These are phyloP conservation scores for Royoungia palumana DNA, from an alignment of 768 basidiomycete genomes.

Conservation along the genomic window DNA sequence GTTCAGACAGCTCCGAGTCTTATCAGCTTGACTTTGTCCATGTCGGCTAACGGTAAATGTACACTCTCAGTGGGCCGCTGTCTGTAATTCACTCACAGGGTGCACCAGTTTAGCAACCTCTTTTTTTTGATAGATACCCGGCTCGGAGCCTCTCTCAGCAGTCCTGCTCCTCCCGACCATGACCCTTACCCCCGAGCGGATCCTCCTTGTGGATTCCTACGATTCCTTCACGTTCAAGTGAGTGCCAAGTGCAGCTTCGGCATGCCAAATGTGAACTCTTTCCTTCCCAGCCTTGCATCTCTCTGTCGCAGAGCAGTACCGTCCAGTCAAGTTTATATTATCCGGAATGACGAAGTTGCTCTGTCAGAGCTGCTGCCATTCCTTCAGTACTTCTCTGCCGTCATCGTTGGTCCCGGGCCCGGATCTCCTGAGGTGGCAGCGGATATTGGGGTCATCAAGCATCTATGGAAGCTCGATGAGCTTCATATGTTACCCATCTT, in stretches of 20 bases:
- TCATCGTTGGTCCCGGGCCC: constrained; percentile 78
- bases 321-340: constrained; percentile 58
- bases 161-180: constrained; percentile 16
- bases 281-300: constrained; percentile 58
- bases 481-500: constrained; percentile 62
- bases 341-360: constrained; percentile 66
- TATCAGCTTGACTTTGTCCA: neutral
- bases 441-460: constrained; percentile 67
- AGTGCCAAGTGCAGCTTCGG: constrained; percentile 24
- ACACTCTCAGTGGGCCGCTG: neutral
- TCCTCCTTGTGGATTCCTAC: constrained; percentile 79
- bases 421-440: constrained; percentile 62
- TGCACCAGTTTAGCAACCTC: no score
- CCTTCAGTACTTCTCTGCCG: constrained; percentile 60
- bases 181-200: constrained; percentile 37
- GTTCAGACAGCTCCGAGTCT: no score
- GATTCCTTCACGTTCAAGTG: constrained; percentile 90
- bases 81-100: neutral
- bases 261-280: constrained; percentile 1
- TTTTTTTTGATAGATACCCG: no score
- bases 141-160: neutral
- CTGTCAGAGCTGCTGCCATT: constrained; percentile 48
- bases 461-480: constrained; percentile 65
- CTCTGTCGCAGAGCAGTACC: constrained; percentile 64
- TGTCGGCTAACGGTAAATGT: constrained; percentile 1